Conservation (phyloP, 2,329 filamentous ascomycete genomes). For the Nemania bipapillata region DNA sequence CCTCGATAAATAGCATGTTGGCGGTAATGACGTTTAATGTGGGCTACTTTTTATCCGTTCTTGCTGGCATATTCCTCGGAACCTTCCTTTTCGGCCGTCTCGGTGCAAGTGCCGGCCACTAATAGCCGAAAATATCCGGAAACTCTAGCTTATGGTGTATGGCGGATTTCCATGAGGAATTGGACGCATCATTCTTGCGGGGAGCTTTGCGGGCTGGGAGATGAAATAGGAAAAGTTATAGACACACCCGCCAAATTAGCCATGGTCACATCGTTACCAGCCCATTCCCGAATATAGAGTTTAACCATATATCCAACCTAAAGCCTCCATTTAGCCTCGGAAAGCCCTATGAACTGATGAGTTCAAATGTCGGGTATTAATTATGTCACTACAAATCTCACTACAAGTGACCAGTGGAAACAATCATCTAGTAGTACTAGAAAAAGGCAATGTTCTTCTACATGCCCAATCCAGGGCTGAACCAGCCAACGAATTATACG, state of each 20-base stretch:
- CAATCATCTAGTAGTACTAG: too few species aligned
- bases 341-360: too few species aligned
- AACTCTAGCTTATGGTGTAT: not conserved
- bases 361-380: too few species aligned
- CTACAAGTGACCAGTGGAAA: too few species aligned
- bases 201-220: not conserved
- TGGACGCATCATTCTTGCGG: not conserved
- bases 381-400: too few species aligned
- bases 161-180: not conserved
- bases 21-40: slow-evolving; percentile 51
- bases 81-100: slow-evolving; percentile 45
- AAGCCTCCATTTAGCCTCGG: too few species aligned
- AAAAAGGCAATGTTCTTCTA: too few species aligned
- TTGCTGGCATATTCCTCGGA: slow-evolving; percentile 47
- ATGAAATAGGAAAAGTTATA: not conserved
- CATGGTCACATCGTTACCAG: not conserved
- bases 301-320: too few species aligned
- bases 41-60: slow-evolving; percentile 49
- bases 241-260: not conserved
- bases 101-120: slow-evolving; percentile 21
- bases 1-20: slow-evolving; percentile 43
- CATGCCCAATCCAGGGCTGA: too few species aligned
- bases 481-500: too few species aligned
- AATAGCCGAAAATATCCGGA: not conserved
- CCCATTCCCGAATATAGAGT: not conserved